Conservation (phyloP, 176 grass and related monocot genomes). For the Chloris gayana region DNA sequence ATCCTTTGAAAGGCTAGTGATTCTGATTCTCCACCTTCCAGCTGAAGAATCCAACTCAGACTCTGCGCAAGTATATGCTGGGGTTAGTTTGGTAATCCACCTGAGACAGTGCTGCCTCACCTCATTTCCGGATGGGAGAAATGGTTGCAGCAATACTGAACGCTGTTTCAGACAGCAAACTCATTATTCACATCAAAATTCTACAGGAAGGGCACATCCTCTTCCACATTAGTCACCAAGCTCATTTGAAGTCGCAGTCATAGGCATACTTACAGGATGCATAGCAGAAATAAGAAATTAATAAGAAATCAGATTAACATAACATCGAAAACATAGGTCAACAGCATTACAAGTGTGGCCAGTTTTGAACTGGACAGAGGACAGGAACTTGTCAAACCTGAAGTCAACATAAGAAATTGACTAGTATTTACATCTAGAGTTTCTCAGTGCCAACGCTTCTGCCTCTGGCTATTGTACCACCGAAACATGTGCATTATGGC, state of each 20-base stretch:
- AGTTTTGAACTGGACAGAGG: constrained; percentile 26
- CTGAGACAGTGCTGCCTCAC: neutral
- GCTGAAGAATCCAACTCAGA: constrained; percentile 17
- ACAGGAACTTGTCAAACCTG: neutral
- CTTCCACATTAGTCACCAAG: neutral
- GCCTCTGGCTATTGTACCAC: neutral
- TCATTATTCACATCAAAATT: neutral
- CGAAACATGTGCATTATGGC: constrained; percentile 17
- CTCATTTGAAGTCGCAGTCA: neutral
- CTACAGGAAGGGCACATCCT: neutral
- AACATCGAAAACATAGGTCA: neutral
- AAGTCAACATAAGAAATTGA: neutral
- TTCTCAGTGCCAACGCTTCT: constrained; percentile 1
- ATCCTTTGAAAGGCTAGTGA: constrained; percentile 34
- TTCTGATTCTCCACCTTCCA: constrained; percentile 40
- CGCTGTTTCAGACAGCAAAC: neutral
- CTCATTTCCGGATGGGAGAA: constrained; percentile 8
- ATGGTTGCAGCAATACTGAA: constrained; percentile 9
- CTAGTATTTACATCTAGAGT: constrained; percentile 47
- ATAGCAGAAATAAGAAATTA: neutral
- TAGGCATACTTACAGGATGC: neutral
- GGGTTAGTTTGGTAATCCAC: constrained; percentile 17
- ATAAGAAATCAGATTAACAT: constrained; percentile 15
- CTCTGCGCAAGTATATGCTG: neutral
- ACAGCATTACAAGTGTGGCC: constrained; percentile 20